These are phyloP conservation scores for Lactarius sp. DNA, from an alignment of 768 basidiomycete species.

Conservation along the genomic window DNA sequence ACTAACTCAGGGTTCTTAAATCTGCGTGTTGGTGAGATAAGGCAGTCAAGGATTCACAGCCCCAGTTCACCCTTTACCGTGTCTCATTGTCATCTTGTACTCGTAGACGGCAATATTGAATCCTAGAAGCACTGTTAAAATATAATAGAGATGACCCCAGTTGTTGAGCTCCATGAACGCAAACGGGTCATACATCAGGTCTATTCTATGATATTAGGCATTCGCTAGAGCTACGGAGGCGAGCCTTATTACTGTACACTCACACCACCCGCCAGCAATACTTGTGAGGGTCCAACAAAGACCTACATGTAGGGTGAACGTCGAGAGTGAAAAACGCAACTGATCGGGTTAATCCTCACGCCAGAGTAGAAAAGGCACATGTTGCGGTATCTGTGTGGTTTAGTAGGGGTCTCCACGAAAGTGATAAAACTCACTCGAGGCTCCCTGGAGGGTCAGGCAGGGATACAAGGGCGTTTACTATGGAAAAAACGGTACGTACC, in stretches of 20 bases:
- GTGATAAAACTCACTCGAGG: constrained; percentile 2
- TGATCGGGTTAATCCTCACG: constrained; percentile 28
- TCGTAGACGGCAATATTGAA: constrained; percentile 79
- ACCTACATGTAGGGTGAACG: constrained; percentile 41
- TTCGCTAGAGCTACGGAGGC: neutral
- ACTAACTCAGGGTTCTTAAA: constrained; percentile 64
- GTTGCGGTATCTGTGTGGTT: constrained; percentile 28
- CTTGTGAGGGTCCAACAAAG: constrained; percentile 73
- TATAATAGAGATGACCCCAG: constrained; percentile 37
- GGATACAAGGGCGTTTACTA: too few species aligned
- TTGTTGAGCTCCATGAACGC: constrained; percentile 70
- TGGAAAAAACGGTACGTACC: neutral
- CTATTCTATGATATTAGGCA: constrained; percentile 33
- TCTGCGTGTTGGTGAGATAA: constrained; percentile 37
- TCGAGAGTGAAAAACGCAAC: neutral
- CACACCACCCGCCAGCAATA: constrained; percentile 27
- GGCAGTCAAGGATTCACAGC: neutral
- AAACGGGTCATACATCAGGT: constrained; percentile 65
- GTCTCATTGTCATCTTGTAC: constrained; percentile 77
- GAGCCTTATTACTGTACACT: constrained; percentile 43
- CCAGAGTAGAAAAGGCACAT: constrained; percentile 36
- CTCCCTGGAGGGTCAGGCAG: constrained; percentile 6
- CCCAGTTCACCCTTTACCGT: constrained; percentile 54
- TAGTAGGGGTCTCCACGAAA: neutral
- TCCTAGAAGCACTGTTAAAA: constrained; percentile 35